Evolutionary conservation across 2,329 filamentous ascomycete genomes (phyloP).

Genomic region (Zelopaecilomyces penicillatus): DNA sequence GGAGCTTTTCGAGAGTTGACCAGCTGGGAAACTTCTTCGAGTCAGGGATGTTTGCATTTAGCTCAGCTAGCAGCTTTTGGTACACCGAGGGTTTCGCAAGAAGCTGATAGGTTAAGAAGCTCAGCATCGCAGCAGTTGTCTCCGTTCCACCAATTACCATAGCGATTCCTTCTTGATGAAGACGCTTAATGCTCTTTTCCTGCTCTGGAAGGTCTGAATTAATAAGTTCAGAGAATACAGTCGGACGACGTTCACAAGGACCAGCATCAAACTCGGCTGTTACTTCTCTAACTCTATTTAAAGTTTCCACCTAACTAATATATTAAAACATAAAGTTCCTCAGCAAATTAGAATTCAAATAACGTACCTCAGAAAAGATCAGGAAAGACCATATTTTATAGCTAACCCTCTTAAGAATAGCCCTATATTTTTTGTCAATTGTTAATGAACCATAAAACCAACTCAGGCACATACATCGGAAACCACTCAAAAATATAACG

Average conservation of each 20-base stretch:
- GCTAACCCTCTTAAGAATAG: no score
- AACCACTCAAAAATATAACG: conserved; percentile 4
- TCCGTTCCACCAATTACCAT: conserved; percentile 26
- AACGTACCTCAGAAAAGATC: no score
- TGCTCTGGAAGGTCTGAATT: conserved; percentile 21
- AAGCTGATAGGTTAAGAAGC: conserved; percentile 25
- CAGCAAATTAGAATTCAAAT: no score
- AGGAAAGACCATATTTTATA: no score
- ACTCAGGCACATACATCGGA: no score
- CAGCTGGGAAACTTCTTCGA: conserved; percentile 17
- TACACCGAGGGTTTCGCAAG: conserved; percentile 22
- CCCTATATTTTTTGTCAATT: no score
- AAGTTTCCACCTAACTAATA: no score
- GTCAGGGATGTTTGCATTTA: conserved; percentile 17
- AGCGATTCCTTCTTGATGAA: conserved; percentile 25
- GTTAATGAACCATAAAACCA: no score
- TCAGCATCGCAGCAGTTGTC: conserved; percentile 20
- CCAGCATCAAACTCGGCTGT: no score
- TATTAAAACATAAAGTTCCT: no score
- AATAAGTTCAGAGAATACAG: background rate
- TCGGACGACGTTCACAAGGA: no score
- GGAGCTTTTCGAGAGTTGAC: conserved; percentile 23
- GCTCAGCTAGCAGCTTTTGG: conserved; percentile 18
- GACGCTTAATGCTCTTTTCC: conserved; percentile 22
- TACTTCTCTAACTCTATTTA: no score